These are phyloP conservation scores for Lagerstroemia speciosa DNA, from an alignment of 345 rosid species.

Conservation along the genomic window DNA sequence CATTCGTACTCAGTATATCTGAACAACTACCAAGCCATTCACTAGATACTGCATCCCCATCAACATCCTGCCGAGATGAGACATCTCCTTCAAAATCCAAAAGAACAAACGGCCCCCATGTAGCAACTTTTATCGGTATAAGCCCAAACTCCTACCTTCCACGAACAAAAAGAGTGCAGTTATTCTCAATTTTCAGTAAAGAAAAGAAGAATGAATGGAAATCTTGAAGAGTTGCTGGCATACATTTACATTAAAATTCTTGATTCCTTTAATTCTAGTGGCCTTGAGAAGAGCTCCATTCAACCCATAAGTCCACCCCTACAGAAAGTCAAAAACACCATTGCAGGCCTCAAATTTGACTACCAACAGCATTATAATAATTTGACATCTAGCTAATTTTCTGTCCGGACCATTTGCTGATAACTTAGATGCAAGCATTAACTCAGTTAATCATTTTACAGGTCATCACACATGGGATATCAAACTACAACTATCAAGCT, in stretches of 20 bases:
- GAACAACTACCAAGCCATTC: conserved; percentile 84
- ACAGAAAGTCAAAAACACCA: conserved; percentile 10
- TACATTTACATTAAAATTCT: conserved; percentile 51
- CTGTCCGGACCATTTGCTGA: not conserved
- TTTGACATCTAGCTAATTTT: not conserved
- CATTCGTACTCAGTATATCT: conserved; percentile 38
- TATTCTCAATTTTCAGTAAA: conserved; percentile 11
- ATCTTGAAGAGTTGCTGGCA: conserved; percentile 10
- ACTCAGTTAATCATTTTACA: not conserved
- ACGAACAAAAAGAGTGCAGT: conserved; percentile 14
- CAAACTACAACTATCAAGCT: not conserved
- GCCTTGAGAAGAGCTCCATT: conserved; percentile 77
- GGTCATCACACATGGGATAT: not conserved
- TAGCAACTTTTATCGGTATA: conserved; percentile 48
- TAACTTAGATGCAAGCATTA: not conserved
- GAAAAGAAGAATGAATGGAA: too few species aligned
- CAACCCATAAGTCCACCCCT: conserved; percentile 90
- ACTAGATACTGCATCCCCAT: conserved; percentile 23
- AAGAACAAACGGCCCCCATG: conserved; percentile 91
- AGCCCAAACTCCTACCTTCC: conserved; percentile 75
- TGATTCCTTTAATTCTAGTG: conserved; percentile 55
- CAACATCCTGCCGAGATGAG: conserved; percentile 19
- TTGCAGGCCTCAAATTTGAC: not conserved
- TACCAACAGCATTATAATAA: not conserved
- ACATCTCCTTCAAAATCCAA: conserved; percentile 38